These are phyloP conservation scores for Fusarium praegraminearum DNA, from an alignment of 2,329 filamentous ascomycete species.

Conservation along the genomic window DNA sequence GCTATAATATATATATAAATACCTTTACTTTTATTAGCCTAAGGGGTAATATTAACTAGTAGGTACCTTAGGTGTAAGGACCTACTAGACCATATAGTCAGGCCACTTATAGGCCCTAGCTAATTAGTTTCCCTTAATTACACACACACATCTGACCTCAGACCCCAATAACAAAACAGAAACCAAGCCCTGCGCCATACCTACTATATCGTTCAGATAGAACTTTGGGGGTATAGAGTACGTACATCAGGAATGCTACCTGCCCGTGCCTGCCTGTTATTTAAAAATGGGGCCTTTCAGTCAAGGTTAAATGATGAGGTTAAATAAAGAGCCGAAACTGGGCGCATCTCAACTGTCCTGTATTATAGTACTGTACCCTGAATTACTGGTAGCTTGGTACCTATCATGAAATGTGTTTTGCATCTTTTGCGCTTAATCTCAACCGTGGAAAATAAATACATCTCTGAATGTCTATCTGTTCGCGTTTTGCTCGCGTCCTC, in stretches of 20 bases:
- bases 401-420: neutral
- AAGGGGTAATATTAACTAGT: too few relatives aligned
- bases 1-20: too few relatives aligned
- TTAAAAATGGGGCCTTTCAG: slow-evolving; percentile 1
- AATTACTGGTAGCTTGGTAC: neutral
- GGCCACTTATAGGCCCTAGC: too few relatives aligned
- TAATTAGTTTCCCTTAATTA: too few relatives aligned
- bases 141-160: too few relatives aligned
- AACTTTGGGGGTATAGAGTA: neutral
- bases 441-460: neutral
- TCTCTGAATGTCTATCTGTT: neutral
- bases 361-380: neutral
- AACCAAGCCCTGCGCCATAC: slow-evolving; percentile 17
- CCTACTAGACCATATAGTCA: too few relatives aligned
- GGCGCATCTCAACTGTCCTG: neutral
- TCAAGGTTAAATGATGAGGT: slow-evolving; percentile 13
- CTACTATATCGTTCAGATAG: neutral
- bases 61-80: too few relatives aligned
- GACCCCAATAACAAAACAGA: too few relatives aligned
- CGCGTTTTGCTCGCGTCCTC: slow-evolving; percentile 22
- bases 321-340: slow-evolving; percentile 11
- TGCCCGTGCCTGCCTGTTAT: neutral
- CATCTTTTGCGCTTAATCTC: slow-evolving; percentile 12
- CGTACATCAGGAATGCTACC: neutral
- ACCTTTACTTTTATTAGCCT: too few relatives aligned